Conservation (phyloP, 2,329 filamentous ascomycete genomes). For the Cercospora sp. region DNA sequence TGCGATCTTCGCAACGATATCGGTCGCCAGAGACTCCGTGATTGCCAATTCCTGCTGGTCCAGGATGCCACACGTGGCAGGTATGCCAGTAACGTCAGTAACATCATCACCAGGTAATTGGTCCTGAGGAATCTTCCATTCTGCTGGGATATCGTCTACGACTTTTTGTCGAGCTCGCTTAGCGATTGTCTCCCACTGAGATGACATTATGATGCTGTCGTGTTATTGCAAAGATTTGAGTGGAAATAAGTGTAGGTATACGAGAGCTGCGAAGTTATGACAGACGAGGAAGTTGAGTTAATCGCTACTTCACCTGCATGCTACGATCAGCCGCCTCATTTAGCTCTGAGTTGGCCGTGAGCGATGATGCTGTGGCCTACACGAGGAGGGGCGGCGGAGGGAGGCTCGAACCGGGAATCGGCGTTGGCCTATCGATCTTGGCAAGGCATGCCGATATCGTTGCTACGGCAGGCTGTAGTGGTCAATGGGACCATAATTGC, state of each 20-base stretch:
- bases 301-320: neutral
- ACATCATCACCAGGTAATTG: slow-evolving; percentile 52
- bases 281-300: neutral
- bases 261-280: neutral
- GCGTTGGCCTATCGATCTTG: slow-evolving; percentile 16
- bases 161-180: slow-evolving; percentile 47
- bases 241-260: neutral
- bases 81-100: slow-evolving; percentile 59
- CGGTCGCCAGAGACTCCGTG: slow-evolving; percentile 44
- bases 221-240: neutral
- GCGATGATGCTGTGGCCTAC: slow-evolving; percentile 9
- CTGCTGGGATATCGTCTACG: slow-evolving; percentile 55
- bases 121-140: slow-evolving; percentile 58
- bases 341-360: slow-evolving; percentile 3
- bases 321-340: neutral
- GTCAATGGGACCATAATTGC: neutral
- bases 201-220: slow-evolving; percentile 9
- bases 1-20: slow-evolving; percentile 46
- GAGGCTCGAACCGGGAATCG: neutral
- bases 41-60: slow-evolving; percentile 54
- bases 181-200: slow-evolving; percentile 48
- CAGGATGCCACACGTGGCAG: slow-evolving; percentile 60
- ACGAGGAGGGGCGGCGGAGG: slow-evolving; percentile 4
- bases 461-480: neutral
- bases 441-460: neutral